Conservation (phyloP, 2,329 filamentous ascomycete species). For the Oidium heveae region DNA sequence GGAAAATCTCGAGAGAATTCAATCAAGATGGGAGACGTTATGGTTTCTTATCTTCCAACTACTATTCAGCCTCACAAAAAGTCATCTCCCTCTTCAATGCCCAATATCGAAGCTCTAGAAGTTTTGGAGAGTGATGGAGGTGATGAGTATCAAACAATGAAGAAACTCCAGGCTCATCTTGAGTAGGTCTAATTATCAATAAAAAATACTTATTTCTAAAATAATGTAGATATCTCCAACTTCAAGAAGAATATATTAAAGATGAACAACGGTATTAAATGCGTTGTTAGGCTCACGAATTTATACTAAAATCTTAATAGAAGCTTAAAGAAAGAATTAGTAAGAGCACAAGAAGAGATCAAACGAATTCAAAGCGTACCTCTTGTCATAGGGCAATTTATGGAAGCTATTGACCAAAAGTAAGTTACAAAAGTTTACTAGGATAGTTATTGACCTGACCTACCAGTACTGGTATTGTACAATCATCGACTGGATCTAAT, state of each 20-base stretch:
- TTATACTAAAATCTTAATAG: slow-evolving; percentile 19
- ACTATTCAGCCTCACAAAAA: slow-evolving; percentile 58
- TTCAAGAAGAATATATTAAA: slow-evolving; percentile 99
- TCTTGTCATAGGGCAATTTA: slow-evolving; percentile 94
- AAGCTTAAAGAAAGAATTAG: slow-evolving; percentile 89
- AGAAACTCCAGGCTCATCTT: slow-evolving; percentile 87
- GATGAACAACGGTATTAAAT: slow-evolving; percentile 67
- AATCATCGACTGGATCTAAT: slow-evolving; percentile 94
- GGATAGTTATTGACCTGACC: too few relatives aligned
- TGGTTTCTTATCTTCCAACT: slow-evolving; percentile 59
- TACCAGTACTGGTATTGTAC: slow-evolving; percentile 78
- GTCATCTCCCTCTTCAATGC: slow-evolving; percentile 53
- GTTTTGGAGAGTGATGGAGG: slow-evolving; percentile 55
- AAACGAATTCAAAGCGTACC: slow-evolving; percentile 98
- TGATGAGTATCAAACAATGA: slow-evolving; percentile 86
- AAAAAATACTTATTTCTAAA: slow-evolving; percentile 7
- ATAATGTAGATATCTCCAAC: slow-evolving; percentile 53
- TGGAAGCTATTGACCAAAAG: slow-evolving; percentile 99
- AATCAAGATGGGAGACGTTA: slow-evolving; percentile 54
- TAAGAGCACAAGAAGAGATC: slow-evolving; percentile 95
- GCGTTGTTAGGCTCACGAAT: background rate
- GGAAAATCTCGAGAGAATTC: too few relatives aligned
- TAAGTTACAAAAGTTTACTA: too few relatives aligned
- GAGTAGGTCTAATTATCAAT: slow-evolving; percentile 33
- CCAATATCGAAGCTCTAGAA: slow-evolving; percentile 75